Evolutionary conservation across 257 asterid genomes (phyloP).

Genomic region (Primulina tabacum): DNA sequence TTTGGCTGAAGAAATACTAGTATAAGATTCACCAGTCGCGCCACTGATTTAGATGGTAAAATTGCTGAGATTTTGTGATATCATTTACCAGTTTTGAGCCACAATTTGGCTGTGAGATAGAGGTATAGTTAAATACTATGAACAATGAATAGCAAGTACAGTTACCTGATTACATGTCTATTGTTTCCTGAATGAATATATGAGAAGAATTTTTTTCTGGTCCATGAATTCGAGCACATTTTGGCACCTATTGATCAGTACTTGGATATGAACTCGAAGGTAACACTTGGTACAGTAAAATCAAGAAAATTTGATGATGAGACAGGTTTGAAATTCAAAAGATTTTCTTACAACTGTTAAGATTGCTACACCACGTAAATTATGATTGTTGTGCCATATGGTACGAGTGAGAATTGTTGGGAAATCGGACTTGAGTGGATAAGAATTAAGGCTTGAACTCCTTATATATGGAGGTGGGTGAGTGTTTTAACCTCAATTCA

Average conservation of each 20-base stretch:
- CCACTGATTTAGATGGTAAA: conserved; percentile 3
- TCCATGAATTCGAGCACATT: background rate
- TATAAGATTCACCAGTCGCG: conserved; percentile 12
- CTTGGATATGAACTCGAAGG: too few relatives aligned
- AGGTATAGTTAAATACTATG: conserved; percentile 6
- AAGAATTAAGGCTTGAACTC: background rate
- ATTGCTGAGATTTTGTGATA: background rate
- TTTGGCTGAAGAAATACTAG: conserved; percentile 18
- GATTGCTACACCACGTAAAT: background rate
- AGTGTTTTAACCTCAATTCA: too few relatives aligned
- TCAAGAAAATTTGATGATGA: background rate
- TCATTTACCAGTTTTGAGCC: background rate
- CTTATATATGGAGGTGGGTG: background rate
- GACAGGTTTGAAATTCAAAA: background rate
- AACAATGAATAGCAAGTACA: background rate
- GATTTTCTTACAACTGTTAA: background rate
- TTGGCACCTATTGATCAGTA: background rate
- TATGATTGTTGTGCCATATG: background rate
- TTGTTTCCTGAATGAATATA: background rate
- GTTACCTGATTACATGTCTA: background rate
- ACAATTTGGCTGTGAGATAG: conserved; percentile 9
- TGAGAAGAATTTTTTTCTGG: background rate
- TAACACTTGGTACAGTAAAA: too few relatives aligned
- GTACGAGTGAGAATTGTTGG: background rate
- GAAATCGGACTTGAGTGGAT: background rate